These are phyloP conservation scores for Calonectria pauciramosa DNA, from an alignment of 2,329 filamentous ascomycete genomes.

Conservation along the genomic window DNA sequence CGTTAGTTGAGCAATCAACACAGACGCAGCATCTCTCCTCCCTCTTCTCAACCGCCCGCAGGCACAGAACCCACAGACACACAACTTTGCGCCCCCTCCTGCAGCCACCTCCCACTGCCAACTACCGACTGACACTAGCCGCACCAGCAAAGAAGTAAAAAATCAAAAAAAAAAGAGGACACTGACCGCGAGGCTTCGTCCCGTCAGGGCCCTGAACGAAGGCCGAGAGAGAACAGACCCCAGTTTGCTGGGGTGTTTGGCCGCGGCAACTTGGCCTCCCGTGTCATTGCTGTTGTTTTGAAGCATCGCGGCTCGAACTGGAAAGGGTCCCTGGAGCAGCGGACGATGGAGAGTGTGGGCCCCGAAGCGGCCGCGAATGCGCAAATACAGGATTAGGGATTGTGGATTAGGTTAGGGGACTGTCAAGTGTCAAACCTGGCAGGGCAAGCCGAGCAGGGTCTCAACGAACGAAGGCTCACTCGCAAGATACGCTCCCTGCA, in stretches of 20 bases:
- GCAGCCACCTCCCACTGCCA: slow-evolving; percentile 4
- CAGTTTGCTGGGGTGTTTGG: background rate
- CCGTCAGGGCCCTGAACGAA: background rate
- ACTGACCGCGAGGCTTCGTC: background rate
- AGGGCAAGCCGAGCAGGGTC: background rate
- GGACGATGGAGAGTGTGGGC: background rate
- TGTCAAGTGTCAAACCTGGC: slow-evolving; percentile 9
- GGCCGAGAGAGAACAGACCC: background rate
- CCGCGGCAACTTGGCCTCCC: background rate
- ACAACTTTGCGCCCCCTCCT: background rate
- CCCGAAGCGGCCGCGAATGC: background rate
- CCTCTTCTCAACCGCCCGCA: background rate
- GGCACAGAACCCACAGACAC: background rate
- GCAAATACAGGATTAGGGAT: slow-evolving; percentile 6
- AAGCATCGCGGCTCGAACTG: slow-evolving; percentile 3
- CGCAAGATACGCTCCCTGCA: slow-evolving; percentile 2
- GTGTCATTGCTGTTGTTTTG: background rate
- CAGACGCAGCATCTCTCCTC: background rate
- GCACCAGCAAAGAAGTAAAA: background rate
- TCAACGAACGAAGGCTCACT: background rate
- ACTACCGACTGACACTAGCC: slow-evolving; percentile 2
- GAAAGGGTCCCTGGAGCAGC: background rate
- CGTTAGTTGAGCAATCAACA: background rate
- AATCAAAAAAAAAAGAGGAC: background rate
- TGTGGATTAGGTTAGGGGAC: slow-evolving; percentile 1